These are phyloP conservation scores for Arxiozyma heterogenica DNA, from an alignment of 1,139 yeast genomes.

Conservation along the genomic window DNA sequence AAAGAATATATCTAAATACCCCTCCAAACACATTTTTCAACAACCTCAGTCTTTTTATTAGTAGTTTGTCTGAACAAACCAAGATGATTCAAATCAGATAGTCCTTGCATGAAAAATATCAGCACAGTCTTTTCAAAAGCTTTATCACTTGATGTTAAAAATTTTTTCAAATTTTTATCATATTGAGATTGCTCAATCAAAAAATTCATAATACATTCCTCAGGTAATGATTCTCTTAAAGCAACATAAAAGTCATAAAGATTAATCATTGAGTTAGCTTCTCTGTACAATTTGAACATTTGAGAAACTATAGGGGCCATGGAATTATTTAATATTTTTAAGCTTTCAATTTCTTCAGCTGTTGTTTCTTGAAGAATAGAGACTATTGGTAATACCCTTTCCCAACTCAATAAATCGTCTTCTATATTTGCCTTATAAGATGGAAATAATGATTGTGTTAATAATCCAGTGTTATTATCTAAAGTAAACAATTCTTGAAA, in stretches of 20 bases:
- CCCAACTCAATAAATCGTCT: conserved; percentile 28
- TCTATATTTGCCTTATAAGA: conserved; percentile 26
- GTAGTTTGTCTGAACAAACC: conserved; percentile 44
- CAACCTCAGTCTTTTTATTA: conserved; percentile 41
- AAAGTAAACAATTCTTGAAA: conserved; percentile 29
- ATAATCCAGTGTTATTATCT: conserved; percentile 27
- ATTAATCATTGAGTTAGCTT: conserved; percentile 67
- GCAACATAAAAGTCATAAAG: conserved; percentile 70
- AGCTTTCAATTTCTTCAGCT: conserved; percentile 5
- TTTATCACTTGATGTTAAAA: conserved; percentile 21
- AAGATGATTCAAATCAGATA: conserved; percentile 44
- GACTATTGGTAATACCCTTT: conserved; percentile 16
- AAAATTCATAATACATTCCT: conserved; percentile 33
- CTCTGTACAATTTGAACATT: conserved; percentile 64
- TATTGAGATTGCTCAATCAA: conserved; percentile 26
- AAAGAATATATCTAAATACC: conserved; percentile 33
- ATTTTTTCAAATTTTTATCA: conserved; percentile 20
- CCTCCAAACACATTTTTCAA: conserved; percentile 55
- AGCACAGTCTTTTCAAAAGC: conserved; percentile 46
- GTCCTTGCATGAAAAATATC: conserved; percentile 50
- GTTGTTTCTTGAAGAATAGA: conserved; percentile 4
- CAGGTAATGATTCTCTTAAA: conserved; percentile 49
- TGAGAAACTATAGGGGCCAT: conserved; percentile 47
- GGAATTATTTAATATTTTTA: conserved; percentile 17
- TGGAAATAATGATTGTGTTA: conserved; percentile 28